Percentiles rank a stretch among this genome's conserved stretches.
Evolutionary conservation across 164 flowering plant genomes (phyloP).

Genomic region (Nymphaea colorata): DNA sequence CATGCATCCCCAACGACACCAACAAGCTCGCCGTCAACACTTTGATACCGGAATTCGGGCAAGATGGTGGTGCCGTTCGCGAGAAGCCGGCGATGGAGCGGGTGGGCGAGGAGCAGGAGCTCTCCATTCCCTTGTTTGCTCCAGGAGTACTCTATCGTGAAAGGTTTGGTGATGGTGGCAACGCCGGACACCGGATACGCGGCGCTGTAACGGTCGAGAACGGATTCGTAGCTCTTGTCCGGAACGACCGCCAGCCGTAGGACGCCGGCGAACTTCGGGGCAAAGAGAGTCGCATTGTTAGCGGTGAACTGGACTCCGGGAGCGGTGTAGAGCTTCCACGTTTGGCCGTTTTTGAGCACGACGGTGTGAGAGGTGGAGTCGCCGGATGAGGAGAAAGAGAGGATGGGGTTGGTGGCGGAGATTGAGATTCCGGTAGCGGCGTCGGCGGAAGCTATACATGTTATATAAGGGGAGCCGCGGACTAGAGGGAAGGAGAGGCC

Average conservation of each 20-base stretch:
- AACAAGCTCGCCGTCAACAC: conserved; percentile 92
- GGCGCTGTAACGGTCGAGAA: conserved; percentile 64
- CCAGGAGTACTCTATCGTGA: conserved; percentile 67
- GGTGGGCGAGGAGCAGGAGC: conserved; percentile 73
- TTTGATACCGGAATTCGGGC: conserved; percentile 52
- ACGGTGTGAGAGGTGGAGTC: conserved; percentile 41
- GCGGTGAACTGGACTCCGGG: conserved; percentile 37
- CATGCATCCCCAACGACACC: conserved; percentile 87
- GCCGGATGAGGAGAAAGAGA: conserved; percentile 26
- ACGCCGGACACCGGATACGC: conserved; percentile 70
- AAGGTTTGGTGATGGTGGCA: conserved; percentile 45
- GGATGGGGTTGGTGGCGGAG: conserved; percentile 54
- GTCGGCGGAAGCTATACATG: conserved; percentile 22
- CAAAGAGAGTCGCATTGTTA: conserved; percentile 26
- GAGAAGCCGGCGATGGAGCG: conserved; percentile 57
- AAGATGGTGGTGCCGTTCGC: conserved; percentile 25
- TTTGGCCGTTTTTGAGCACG: conserved; percentile 61
- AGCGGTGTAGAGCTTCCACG: conserved; percentile 74
- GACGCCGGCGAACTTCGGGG: conserved; percentile 44
- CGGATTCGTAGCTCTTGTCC: conserved; percentile 17
- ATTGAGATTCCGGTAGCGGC: conserved; percentile 25
- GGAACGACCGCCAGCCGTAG: conserved; percentile 62
- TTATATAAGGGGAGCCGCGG: conserved; percentile 85
- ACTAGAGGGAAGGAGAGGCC: conserved; percentile 56
- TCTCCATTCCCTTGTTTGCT: conserved; percentile 83